phyloP scores from a whole-genome alignment of 257 asterid genomes.

The Capsicum rhomboideum region DNA sequence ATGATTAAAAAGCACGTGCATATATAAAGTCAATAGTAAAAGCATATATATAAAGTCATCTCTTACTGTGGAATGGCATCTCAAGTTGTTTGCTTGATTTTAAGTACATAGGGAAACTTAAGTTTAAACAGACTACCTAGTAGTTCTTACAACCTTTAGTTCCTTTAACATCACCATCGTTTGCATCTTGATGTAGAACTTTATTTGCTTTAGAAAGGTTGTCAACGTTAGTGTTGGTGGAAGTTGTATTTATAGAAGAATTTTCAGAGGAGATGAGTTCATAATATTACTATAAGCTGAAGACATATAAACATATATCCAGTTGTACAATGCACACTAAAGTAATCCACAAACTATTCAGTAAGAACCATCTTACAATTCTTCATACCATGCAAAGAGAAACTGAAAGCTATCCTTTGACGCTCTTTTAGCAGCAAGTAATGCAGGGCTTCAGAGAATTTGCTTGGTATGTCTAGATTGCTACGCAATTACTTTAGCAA shows the following conservation, averaged over 20 bases:
- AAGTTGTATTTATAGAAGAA: neutral
- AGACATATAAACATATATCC: neutral
- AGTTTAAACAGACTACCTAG: neutral
- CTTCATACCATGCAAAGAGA: neutral
- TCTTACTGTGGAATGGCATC: neutral
- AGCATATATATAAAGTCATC: too few relatives aligned
- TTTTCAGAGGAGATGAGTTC: neutral
- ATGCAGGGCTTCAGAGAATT: neutral
- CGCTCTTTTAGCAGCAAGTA: neutral
- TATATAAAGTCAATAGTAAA: too few relatives aligned
- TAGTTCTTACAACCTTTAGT: neutral
- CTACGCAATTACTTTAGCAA: neutral
- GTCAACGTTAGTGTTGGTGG: neutral
- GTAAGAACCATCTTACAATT: neutral
- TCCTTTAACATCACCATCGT: neutral
- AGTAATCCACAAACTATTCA: neutral
- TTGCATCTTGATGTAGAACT: neutral
- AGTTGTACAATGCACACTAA: neutral
- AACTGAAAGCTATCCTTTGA: neutral
- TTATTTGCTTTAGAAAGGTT: neutral
- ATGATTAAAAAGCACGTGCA: too few relatives aligned
- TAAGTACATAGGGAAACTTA: neutral
- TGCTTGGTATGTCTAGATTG: neutral
- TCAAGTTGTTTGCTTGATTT: neutral
- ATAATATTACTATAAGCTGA: neutral